Percentiles rank a stretch among this genome's conserved stretches.
Conservation (phyloP, 768 basidiomycete genomes). For the Mycena crocata region DNA sequence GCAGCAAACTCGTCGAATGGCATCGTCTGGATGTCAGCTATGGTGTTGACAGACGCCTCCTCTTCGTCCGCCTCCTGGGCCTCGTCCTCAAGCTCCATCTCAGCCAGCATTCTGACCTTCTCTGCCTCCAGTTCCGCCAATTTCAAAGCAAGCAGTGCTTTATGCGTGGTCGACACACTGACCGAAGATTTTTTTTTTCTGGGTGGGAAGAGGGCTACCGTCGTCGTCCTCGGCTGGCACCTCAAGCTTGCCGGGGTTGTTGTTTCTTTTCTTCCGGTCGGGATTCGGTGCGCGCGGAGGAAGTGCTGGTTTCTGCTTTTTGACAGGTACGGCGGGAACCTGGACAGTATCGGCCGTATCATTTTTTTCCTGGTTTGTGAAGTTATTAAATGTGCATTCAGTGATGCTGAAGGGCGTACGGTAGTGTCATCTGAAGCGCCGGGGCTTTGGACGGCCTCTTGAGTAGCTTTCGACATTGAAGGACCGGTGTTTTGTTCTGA, state of each 20-base stretch:
- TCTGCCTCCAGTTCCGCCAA: not conserved
- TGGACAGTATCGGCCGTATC: too few species aligned
- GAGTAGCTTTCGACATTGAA: too few species aligned
- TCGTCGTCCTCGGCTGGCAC: too few species aligned
- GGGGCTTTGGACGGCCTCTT: too few species aligned
- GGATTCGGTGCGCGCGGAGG: not conserved
- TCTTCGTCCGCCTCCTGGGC: not conserved
- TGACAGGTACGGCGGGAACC: too few species aligned
- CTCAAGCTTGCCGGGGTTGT: not conserved
- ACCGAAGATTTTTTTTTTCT: not conserved
- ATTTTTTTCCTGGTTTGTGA: too few species aligned
- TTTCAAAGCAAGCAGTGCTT: not conserved
- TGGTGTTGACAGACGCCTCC: not conserved
- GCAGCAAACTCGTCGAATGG: not conserved
- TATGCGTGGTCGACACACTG: not conserved
- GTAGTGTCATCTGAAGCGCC: too few species aligned
- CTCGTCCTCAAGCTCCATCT: slow-evolving; percentile 10
- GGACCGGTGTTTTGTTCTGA: too few species aligned
- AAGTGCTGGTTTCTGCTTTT: too few species aligned
- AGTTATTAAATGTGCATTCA: too few species aligned
- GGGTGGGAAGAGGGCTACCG: too few species aligned
- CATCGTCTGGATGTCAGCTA: not conserved
- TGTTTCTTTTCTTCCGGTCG: not conserved
- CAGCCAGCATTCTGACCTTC: not conserved
- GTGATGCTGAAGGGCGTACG: too few species aligned